Percentiles rank a stretch among this genome's conserved stretches.
Evolutionary conservation across 179 eudicot genomes (phyloP).

Genomic region (Silene noctiflora): DNA sequence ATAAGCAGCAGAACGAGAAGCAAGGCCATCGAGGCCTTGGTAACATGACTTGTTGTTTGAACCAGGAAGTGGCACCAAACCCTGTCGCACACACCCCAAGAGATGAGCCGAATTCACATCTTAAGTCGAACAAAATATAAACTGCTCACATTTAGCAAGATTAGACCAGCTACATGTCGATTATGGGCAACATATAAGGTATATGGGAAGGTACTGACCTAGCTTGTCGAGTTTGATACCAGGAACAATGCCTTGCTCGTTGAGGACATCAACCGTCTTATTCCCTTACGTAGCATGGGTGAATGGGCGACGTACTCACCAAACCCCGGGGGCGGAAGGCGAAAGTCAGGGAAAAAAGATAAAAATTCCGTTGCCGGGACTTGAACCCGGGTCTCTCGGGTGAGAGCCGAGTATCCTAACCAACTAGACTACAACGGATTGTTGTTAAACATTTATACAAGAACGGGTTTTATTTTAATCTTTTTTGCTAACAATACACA

Average conservation of each 20-base stretch:
- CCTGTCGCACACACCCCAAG: too few species aligned
- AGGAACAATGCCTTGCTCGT: slow-evolving; percentile 44
- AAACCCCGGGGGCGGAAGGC: background rate
- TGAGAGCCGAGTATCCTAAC: slow-evolving; percentile 98
- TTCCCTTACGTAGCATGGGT: slow-evolving; percentile 78
- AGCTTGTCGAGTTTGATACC: slow-evolving; percentile 80
- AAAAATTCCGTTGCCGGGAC: slow-evolving; percentile 85
- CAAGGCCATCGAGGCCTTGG: too few species aligned
- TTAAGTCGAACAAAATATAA: slow-evolving; percentile 6
- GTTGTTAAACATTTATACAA: background rate
- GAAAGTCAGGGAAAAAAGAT: too few species aligned
- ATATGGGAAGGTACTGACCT: slow-evolving; percentile 32
- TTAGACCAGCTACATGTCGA: background rate
- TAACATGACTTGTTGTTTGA: too few species aligned
- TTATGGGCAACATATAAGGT: too few species aligned
- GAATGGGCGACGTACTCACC: slow-evolving; percentile 75
- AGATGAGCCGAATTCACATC: too few species aligned
- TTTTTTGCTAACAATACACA: too few species aligned
- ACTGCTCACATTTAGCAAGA: background rate
- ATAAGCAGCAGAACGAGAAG: too few species aligned
- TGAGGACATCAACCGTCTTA: slow-evolving; percentile 40
- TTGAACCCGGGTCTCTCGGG: slow-evolving; percentile 95
- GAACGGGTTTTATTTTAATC: too few species aligned
- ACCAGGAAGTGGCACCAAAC: too few species aligned
- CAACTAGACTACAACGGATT: slow-evolving; percentile 94